Base-by-base conservation (phyloP, 2,329 filamentous ascomycete genomes). In the Leptoxyphium fumago region DNA sequence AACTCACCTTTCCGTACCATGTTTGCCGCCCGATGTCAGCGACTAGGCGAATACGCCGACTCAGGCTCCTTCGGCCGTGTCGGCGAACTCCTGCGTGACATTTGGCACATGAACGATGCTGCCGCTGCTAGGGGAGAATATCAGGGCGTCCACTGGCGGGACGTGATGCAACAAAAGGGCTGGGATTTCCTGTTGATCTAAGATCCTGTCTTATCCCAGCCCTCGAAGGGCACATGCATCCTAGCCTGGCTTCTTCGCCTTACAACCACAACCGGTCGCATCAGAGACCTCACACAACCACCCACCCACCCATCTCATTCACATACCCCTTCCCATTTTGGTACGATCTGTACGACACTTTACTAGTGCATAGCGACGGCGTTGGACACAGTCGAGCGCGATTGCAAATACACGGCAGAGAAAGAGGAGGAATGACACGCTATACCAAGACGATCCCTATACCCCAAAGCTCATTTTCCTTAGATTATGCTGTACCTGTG, bases 131-230 rank as follows among this genome's bases (percentile, higher is more conserved):
- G 66, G 67, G 64, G 66, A 53, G 63, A 63, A 51, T 64, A 58
- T 54, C 79, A 77, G 60, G 81, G 82, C 68, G 77, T 94, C 65
- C 87, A 88, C 78, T 96, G 89, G 89, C 75, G 89, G 68, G 84
- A 94, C 67, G 77, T 89, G 61, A 94, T 95, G 87, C 78, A 77
- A 67, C 77, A 81, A 68, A 91, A 89, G 69, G 78, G 78, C 55
- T 94, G 86, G 88, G 85, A 94, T 62, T 91, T 86, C 68, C 73
- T 95, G 64, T 76, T 95, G 64, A 88, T 95, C 66, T 94, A 51
- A 46, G 43, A 39, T 32, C 38, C 5, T 18, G 42, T 29, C 14
- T 36, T 29, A 34, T 36, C 36, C 43, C 29, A 38, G 40, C 49
- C 50, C 49, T 48, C 46, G 50, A 50, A 42, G 50, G 48, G 49